Percentiles rank a stretch among this genome's conserved stretches.
Evolutionary conservation across 345 rosid genomes (phyloP).

Genomic region (Euphorbia tirucalli): DNA sequence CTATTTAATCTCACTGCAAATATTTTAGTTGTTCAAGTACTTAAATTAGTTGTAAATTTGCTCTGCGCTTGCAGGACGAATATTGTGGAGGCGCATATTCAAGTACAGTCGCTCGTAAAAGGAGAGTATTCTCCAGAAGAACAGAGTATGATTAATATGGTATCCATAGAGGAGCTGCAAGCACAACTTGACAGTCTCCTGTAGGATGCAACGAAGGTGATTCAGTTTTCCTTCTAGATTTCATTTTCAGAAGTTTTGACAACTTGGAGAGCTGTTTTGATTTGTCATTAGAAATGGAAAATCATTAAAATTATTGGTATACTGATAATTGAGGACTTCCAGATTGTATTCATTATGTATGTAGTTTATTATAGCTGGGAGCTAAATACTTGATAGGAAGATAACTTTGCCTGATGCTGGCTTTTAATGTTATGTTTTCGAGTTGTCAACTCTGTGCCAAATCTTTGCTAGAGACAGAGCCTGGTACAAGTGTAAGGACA

Average conservation of each 20-base stretch:
- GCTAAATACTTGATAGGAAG: no score
- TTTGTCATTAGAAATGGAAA: background rate
- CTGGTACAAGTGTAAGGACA: no score
- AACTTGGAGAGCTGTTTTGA: conserved; percentile 2
- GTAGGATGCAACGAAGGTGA: conserved; percentile 19
- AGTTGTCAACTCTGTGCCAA: no score
- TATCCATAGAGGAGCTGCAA: conserved; percentile 59
- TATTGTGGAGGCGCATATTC: conserved; percentile 89
- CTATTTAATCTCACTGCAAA: no score
- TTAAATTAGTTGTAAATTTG: no score
- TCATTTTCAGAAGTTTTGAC: background rate
- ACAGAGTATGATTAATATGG: conserved; percentile 61
- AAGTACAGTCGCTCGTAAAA: conserved; percentile 65
- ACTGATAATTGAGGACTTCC: no score
- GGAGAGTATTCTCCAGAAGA: conserved; percentile 77
- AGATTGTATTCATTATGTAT: background rate
- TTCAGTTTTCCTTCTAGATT: background rate
- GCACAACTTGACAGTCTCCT: conserved; percentile 69
- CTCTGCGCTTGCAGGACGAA: conserved; percentile 62
- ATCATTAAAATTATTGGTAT: no score
- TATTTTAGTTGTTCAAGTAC: no score
- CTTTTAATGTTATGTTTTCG: no score
- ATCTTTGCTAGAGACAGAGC: no score
- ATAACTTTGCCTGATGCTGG: no score
- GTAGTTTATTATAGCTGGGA: background rate